Evolutionary conservation across 2,329 filamentous ascomycete genomes (phyloP).

Genomic region (Stemphylium beticola): DNA sequence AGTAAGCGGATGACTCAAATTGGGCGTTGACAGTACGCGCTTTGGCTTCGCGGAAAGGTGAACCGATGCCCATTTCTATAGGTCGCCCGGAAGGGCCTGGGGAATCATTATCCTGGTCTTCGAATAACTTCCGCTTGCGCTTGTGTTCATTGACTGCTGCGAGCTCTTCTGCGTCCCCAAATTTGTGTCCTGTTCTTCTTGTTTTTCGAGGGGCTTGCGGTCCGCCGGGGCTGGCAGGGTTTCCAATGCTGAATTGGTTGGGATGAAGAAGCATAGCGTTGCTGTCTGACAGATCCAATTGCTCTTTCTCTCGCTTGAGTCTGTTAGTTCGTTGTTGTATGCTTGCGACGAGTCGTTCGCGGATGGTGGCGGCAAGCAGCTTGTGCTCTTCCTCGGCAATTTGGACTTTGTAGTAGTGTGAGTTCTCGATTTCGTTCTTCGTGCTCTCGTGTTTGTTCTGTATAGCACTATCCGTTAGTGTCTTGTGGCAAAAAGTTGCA

Average conservation of each 20-base stretch:
- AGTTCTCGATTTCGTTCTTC: constrained; percentile 62
- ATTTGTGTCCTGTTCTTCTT: constrained; percentile 64
- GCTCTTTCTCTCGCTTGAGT: constrained; percentile 69
- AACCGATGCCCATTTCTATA: constrained; percentile 55
- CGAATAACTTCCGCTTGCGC: constrained; percentile 64
- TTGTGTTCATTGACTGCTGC: constrained; percentile 58
- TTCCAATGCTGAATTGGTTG: constrained; percentile 69
- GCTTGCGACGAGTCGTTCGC: constrained; percentile 65
- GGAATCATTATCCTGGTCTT: constrained; percentile 65
- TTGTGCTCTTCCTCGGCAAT: constrained; percentile 69
- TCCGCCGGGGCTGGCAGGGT: constrained; percentile 67
- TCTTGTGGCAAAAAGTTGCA: not conserved
- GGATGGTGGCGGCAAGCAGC: constrained; percentile 63
- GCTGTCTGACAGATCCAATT: constrained; percentile 70
- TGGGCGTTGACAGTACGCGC: constrained; percentile 60
- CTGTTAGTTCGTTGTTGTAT: constrained; percentile 64
- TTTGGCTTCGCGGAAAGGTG: constrained; percentile 61
- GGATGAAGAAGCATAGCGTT: constrained; percentile 70
- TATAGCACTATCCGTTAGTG: constrained; percentile 19
- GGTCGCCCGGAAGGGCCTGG: constrained; percentile 59
- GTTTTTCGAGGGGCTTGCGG: constrained; percentile 68
- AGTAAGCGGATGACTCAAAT: constrained; percentile 65
- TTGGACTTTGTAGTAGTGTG: constrained; percentile 65
- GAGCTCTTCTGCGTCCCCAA: constrained; percentile 55
- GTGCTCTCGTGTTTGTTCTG: constrained; percentile 65